Percentiles rank a stretch among this genome's conserved stretches.
Evolutionary conservation across 768 basidiomycete genomes (phyloP).

Genomic region (Hygrophorus russula): DNA sequence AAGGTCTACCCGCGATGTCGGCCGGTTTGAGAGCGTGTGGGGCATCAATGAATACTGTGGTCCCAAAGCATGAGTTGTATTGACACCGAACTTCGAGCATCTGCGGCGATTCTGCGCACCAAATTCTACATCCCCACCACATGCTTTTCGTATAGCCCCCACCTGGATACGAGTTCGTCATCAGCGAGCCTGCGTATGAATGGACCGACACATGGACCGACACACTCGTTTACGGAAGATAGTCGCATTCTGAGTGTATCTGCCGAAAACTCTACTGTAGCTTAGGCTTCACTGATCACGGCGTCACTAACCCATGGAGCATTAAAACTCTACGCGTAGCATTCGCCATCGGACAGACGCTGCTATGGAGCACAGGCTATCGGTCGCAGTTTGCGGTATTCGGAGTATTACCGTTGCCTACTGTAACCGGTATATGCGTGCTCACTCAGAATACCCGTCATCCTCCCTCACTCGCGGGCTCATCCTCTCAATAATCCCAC

Average conservation of each 20-base stretch:
- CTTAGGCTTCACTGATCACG: background rate
- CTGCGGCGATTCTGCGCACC: conserved; percentile 26
- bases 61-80: too few species aligned
- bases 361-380: background rate
- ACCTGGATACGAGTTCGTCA: conserved; percentile 28
- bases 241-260: conserved; percentile 61
- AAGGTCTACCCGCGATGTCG: conserved; percentile 31
- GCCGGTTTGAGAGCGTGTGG: conserved; percentile 57
- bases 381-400: conserved; percentile 7
- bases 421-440: too few species aligned
- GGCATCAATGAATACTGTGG: conserved; percentile 62
- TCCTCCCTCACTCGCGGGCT: conserved; percentile 43
- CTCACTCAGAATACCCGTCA: conserved; percentile 62
- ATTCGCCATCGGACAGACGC: conserved; percentile 1
- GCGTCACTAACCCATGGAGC: conserved; percentile 8
- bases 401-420: too few species aligned
- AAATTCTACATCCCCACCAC: conserved; percentile 53
- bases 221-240: conserved; percentile 66
- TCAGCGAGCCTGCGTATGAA: background rate
- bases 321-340: conserved; percentile 6
- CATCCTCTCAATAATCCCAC: conserved; percentile 60
- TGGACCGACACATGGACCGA: background rate
- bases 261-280: conserved; percentile 12
- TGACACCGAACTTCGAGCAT: too few species aligned
- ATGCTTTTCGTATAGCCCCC: conserved; percentile 62